Evolutionary conservation across 805 yeast species (phyloP), one percentile per base, ranked within the genome.

Genomic region (Wickerhamomyces rabaulensis): DNA sequence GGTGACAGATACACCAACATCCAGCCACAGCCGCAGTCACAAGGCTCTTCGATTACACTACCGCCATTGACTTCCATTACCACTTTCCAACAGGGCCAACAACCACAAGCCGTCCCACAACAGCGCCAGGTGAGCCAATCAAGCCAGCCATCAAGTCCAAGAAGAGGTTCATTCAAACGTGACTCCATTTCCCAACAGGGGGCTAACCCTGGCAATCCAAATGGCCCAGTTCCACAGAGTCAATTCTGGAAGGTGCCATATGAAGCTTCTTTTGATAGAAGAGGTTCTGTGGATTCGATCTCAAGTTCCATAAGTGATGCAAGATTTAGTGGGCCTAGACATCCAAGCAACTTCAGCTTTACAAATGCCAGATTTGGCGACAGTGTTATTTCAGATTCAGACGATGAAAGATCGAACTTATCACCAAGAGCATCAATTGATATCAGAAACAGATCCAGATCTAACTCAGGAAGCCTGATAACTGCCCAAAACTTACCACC

Each of bases 201-300:
- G 9, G 23, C 44, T 0, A 40, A 39, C 20, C 40, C 41, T 5
- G 29, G 17, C 46, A 46, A 45, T 20, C 40, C 44, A 13, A 41
- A 42, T 16, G 42, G 46, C 13, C 22, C 52, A 15, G 45, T 53
- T 2, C 60, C 59, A 2, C 62, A 57, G 37, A 58, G 58, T 0
- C 52, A 56, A 21, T 60, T 60, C 26, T 56, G 62, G 61, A 60
- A 60, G 45, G 64, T 58, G 4, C 64, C 64, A 1, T 60, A 60
- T 44, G 58, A 56, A 21, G 54, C 58, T 3, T 52, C 60, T 3
- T 56, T 60, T 42, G 61, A 54, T 40, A 50, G 64, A 47, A 44
- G 62, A 37, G 59, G 57, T 3, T 60, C 64, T 1, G 53, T 55
- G 15, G 64, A 57, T 25, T 60, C 64, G 1, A 41, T 56, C 3